These are phyloP conservation scores for Moringa oleifera DNA, from an alignment of 345 rosid species.

Conservation along the genomic window DNA sequence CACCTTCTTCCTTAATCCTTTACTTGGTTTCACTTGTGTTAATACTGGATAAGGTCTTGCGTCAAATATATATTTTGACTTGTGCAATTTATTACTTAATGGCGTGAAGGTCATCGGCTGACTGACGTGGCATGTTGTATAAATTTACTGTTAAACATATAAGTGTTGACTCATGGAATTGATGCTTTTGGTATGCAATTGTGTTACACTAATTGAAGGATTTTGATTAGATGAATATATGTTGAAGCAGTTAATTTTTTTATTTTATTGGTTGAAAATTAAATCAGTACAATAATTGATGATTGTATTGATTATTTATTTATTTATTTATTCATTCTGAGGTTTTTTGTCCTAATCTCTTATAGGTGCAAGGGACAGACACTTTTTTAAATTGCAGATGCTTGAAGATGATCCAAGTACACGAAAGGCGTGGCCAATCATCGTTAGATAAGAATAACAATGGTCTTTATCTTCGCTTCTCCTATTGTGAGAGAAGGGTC, in stretches of 20 bases:
- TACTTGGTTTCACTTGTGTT: not conserved
- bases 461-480: slow-evolving; percentile 50
- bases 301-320: not conserved
- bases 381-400: slow-evolving; percentile 75
- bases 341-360: slow-evolving; percentile 6
- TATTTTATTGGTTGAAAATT: no score
- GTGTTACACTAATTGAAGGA: slow-evolving; percentile 1
- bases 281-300: not conserved
- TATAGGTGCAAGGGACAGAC: slow-evolving; percentile 76
- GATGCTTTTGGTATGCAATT: not conserved
- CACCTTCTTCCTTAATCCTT: no score
- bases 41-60: not conserved
- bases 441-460: slow-evolving; percentile 47
- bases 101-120: not conserved
- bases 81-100: slow-evolving; percentile 6
- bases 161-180: not conserved
- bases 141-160: not conserved
- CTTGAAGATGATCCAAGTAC: slow-evolving; percentile 69
- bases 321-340: no score
- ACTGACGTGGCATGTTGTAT: not conserved
- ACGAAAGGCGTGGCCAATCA: slow-evolving; percentile 61
- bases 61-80: not conserved
- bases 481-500: slow-evolving; percentile 55
- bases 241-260: no score
- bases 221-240: not conserved